Evolutionary conservation across 768 basidiomycete species (phyloP), one percentile per base, ranked within the genome.

Genomic region (Rossbeevera mucosa): DNA sequence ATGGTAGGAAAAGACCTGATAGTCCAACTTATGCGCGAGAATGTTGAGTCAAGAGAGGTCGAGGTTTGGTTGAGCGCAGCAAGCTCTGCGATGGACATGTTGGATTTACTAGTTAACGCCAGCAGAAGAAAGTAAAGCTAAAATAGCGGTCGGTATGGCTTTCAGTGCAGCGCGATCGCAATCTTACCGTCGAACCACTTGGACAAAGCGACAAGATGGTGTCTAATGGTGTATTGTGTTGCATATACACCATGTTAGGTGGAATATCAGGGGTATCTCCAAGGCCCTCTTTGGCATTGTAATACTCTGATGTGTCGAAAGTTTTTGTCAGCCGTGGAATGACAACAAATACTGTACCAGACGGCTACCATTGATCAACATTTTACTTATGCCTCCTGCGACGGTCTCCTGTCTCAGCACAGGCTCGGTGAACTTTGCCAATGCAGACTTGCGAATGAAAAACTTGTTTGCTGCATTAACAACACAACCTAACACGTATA

Each of bases 81-180:
- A 6, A 71, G 60, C 40, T 66, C 63, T 16, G 63, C 51, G 33
- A 71, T 48, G 16, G 70, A 65, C 18, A 69, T 30, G 7, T 52
- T 59, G 5, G 60, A 58, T 7, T 68, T 68, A 20, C 21, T 28
- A 8, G 60, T 28, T 24, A 70, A 48, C 12, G 68, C 68, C 22
- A 60, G 49, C 21, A 62, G 50, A n/a, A 63, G 65, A 31, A 63
- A 63, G 47, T 67, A 71, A n/a, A 70, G 48, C 65, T 65, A 16
- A 16, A 5, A 20, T 4, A 2, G 13, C 3, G 1, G 20, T 59
- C 1, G 47, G 33, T 12, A 30, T 22, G 16, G 8, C 22, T 5
- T 26, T 1, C 12, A 52, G 2, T 7, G 7, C 5, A 3, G 8
- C 25, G n/a, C 1, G 12, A 48, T 24, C 33, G 1, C 12, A 31